Conservation (phyloP, 2,329 filamentous ascomycete species). For the Cordyceps cicadae region DNA sequence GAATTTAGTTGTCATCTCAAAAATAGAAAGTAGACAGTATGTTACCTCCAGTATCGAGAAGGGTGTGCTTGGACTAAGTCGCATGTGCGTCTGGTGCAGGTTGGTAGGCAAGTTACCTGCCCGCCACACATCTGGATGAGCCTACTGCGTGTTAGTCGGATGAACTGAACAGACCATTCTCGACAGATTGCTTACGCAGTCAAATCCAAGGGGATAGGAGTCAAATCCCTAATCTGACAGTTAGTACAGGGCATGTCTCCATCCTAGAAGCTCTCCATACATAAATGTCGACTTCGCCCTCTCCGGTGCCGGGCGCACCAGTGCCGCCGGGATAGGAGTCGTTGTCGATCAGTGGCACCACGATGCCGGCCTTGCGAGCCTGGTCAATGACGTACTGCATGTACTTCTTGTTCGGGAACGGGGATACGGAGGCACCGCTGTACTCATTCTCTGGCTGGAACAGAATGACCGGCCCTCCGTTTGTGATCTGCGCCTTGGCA, state of each 20-base stretch:
- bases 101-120: slow-evolving; percentile 27
- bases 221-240: slow-evolving; percentile 42
- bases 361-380: slow-evolving; percentile 57
- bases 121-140: slow-evolving; percentile 40
- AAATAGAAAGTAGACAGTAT: slow-evolving; percentile 11
- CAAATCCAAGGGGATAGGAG: slow-evolving; percentile 52
- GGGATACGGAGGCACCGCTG: slow-evolving; percentile 38
- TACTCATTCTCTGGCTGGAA: slow-evolving; percentile 82
- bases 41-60: slow-evolving; percentile 52
- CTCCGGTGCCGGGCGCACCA: slow-evolving; percentile 54
- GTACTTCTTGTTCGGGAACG: slow-evolving; percentile 59
- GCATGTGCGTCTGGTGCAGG: slow-evolving; percentile 46
- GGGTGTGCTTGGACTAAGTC: slow-evolving; percentile 56
- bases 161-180: neutral
- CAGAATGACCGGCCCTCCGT: slow-evolving; percentile 71
- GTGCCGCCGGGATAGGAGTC: slow-evolving; percentile 55
- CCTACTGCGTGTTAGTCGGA: slow-evolving; percentile 15
- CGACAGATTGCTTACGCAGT: slow-evolving; percentile 30
- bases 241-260: neutral
- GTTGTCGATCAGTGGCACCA: slow-evolving; percentile 69
- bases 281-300: slow-evolving; percentile 51
- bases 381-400: slow-evolving; percentile 64
- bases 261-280: slow-evolving; percentile 14
- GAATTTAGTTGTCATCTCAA: neutral
- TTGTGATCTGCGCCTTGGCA: slow-evolving; percentile 70